Evolutionary conservation across 2,329 filamentous ascomycete species (phyloP).

Genomic region (Penicillium sp.): DNA sequence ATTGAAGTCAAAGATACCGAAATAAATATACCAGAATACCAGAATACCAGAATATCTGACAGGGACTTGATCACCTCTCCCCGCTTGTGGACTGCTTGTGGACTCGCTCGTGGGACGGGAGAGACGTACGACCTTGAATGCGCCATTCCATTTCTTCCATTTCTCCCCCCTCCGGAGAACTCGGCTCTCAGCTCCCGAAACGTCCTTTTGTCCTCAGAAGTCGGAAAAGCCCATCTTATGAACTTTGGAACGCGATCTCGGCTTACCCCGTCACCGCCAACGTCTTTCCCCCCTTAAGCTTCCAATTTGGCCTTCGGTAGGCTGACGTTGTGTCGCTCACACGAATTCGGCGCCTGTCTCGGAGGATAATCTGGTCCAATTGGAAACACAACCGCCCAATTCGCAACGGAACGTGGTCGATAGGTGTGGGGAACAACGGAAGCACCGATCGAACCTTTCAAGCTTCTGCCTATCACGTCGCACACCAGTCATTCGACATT

Average conservation of each 20-base stretch:
- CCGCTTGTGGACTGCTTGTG: slow-evolving; percentile 10
- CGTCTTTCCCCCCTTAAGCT: background rate
- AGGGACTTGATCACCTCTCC: background rate
- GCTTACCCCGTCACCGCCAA: background rate
- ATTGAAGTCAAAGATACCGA: background rate
- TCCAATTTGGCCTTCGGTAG: background rate
- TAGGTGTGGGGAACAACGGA: slow-evolving; percentile 22
- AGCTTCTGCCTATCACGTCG: slow-evolving; percentile 7
- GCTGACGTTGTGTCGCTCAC: background rate
- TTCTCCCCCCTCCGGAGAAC: background rate
- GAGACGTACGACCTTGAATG: slow-evolving; percentile 1
- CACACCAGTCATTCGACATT: background rate
- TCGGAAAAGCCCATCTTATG: background rate
- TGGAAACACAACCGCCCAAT: slow-evolving; percentile 21
- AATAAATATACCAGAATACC: background rate
- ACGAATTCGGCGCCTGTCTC: slow-evolving; percentile 11
- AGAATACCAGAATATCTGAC: background rate
- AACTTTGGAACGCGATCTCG: slow-evolving; percentile 2
- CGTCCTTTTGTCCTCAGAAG: background rate
- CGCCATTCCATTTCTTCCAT: slow-evolving; percentile 2
- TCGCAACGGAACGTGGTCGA: slow-evolving; percentile 22
- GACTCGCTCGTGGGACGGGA: slow-evolving; percentile 6
- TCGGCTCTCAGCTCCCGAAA: background rate
- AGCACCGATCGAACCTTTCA: slow-evolving; percentile 15
- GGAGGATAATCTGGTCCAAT: slow-evolving; percentile 21